These are phyloP conservation scores for Psilocybe cubensis DNA, from an alignment of 768 basidiomycete species.

Conservation along the genomic window DNA sequence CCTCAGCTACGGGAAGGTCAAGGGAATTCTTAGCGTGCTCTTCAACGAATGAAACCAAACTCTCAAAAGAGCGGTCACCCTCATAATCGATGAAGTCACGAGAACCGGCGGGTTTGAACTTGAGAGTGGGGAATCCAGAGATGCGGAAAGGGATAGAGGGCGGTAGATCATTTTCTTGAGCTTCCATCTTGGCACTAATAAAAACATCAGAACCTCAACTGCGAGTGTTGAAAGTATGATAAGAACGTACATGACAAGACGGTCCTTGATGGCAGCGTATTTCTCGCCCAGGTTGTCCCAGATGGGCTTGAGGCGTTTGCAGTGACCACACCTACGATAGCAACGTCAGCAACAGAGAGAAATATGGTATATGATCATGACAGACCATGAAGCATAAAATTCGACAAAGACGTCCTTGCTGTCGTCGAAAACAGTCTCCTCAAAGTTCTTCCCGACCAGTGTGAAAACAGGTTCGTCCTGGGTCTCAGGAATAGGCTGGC, in stretches of 20 bases:
- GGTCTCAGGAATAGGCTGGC: slow-evolving; percentile 78
- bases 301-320: slow-evolving; percentile 94
- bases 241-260: slow-evolving; percentile 69
- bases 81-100: slow-evolving; percentile 91
- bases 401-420: slow-evolving; percentile 95
- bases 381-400: slow-evolving; percentile 96
- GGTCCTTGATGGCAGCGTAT: slow-evolving; percentile 75
- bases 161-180: slow-evolving; percentile 95
- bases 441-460: slow-evolving; percentile 89
- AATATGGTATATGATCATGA: slow-evolving; percentile 10
- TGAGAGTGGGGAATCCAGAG: slow-evolving; percentile 90
- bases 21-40: slow-evolving; percentile 79
- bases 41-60: slow-evolving; percentile 82
- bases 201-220: slow-evolving; percentile 16
- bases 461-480: slow-evolving; percentile 85
- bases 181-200: slow-evolving; percentile 90
- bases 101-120: slow-evolving; percentile 92
- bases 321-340: slow-evolving; percentile 81
- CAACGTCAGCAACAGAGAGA: slow-evolving; percentile 2
- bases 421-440: slow-evolving; percentile 84
- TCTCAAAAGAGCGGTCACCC: slow-evolving; percentile 90
- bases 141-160: slow-evolving; percentile 86
- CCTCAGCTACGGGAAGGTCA: slow-evolving; percentile 38
- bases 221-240: not conserved
- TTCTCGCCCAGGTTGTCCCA: slow-evolving; percentile 93